A percentile compares a stretch with the other conserved stretches of the same genome.
These are phyloP conservation scores for Thyridium curvatum DNA, from an alignment of 2,329 filamentous ascomycete species.

Conservation along the genomic window DNA sequence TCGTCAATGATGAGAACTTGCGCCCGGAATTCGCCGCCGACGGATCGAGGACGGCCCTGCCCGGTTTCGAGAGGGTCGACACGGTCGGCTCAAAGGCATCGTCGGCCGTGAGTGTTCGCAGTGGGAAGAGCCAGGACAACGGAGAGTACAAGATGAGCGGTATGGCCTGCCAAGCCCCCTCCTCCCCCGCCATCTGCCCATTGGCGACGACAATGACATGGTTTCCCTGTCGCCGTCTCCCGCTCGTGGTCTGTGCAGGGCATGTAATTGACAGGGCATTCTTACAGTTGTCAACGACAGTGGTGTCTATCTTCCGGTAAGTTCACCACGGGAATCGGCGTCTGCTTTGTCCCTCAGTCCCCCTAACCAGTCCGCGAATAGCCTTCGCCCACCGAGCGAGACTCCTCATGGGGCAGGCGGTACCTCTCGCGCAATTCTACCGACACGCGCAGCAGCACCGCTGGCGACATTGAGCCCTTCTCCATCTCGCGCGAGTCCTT, in stretches of 20 bases:
- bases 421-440: conserved; percentile 48
- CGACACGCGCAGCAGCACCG: conserved; percentile 49
- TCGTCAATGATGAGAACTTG: conserved; percentile 46
- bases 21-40: conserved; percentile 27
- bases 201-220: not conserved
- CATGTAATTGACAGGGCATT: conserved; percentile 6
- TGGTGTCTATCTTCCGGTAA: conserved; percentile 87
- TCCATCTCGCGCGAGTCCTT: conserved; percentile 95
- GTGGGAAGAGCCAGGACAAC: conserved; percentile 54
- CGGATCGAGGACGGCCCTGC: conserved; percentile 34
- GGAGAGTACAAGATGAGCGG: conserved; percentile 77
- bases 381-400: conserved; percentile 86
- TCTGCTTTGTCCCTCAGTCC: too few relatives aligned
- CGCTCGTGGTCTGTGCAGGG: too few relatives aligned
- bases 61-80: conserved; percentile 55
- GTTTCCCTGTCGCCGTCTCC: too few relatives aligned
- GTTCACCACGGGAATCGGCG: too few relatives aligned
- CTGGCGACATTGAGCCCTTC: conserved; percentile 85
- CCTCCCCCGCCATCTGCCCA: conserved; percentile 2
- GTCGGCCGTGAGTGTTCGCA: conserved; percentile 55
- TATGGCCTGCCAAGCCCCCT: conserved; percentile 33
- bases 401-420: conserved; percentile 65
- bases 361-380: too few relatives aligned
- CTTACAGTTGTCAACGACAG: conserved; percentile 87
- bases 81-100: conserved; percentile 57